A percentile compares a stretch with the other conserved stretches of the same genome.
These are phyloP conservation scores for Elaphomyces granulatus DNA, from an alignment of 495 filamentous ascomycete species.

Conservation along the genomic window DNA sequence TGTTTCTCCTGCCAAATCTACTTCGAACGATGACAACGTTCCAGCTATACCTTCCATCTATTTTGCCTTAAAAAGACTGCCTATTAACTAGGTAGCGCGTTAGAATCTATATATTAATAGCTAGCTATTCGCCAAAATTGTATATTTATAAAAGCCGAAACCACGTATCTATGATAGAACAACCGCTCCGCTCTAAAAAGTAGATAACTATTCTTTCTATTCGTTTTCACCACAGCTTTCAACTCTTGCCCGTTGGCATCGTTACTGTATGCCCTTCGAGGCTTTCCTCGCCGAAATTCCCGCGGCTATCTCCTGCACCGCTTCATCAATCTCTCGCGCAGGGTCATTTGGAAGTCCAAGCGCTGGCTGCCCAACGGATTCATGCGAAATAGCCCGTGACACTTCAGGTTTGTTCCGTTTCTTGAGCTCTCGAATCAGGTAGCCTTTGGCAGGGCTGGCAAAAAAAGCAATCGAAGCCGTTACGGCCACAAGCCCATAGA, in stretches of 20 bases:
- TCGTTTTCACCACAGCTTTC: slow-evolving; percentile 32
- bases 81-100: no score
- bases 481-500: slow-evolving; percentile 65
- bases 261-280: slow-evolving; percentile 33
- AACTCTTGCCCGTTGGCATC: slow-evolving; percentile 35
- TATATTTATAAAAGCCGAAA: no score
- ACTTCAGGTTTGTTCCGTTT: slow-evolving; percentile 31
- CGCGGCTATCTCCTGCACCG: slow-evolving; percentile 54
- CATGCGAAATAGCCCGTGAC: slow-evolving; percentile 17
- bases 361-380: slow-evolving; percentile 40
- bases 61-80: no score
- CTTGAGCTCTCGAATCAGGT: slow-evolving; percentile 45
- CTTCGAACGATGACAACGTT: no score
- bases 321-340: slow-evolving; percentile 62
- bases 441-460: slow-evolving; percentile 55
- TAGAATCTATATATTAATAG: no score
- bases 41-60: no score
- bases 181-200: no score
- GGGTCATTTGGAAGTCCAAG: slow-evolving; percentile 71
- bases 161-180: no score
- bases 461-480: slow-evolving; percentile 55
- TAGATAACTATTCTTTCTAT: no score
- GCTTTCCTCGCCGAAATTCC: slow-evolving; percentile 49
- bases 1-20: no score
- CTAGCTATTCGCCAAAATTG: no score